Conservation (phyloP, 148 eudicot genomes). For the Agrostemma githago region DNA sequence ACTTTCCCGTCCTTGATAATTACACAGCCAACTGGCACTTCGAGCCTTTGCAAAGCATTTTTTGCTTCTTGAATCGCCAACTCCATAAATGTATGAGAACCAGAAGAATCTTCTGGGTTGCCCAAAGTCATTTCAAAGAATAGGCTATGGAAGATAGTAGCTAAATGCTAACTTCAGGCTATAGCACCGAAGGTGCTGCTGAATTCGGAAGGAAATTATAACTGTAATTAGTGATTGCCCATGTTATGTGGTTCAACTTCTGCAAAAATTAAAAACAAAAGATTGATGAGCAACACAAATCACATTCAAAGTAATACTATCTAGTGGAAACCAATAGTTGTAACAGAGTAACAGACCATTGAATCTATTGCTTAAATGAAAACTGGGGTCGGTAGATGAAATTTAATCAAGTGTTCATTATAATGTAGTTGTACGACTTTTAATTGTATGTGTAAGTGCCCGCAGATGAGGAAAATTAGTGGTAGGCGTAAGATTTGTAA, state of each 20-base stretch:
- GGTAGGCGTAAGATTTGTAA: no score
- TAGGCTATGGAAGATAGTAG: not conserved
- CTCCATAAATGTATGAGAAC: constrained; percentile 47
- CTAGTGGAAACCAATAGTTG: no score
- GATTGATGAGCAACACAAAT: not conserved
- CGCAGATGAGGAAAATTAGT: no score
- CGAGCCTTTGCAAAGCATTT: constrained; percentile 56
- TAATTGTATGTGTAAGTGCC: no score
- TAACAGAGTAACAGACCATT: not conserved
- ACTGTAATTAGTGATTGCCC: not conserved
- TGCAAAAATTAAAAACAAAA: not conserved
- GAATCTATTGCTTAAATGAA: no score
- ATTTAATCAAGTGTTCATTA: no score
- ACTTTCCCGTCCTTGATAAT: constrained; percentile 54
- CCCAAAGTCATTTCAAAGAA: constrained; percentile 27
- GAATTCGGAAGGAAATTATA: not conserved
- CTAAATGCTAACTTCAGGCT: not conserved
- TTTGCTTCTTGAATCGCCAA: constrained; percentile 73
- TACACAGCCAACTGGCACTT: constrained; percentile 86
- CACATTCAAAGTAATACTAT: no score
- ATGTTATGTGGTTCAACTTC: not conserved
- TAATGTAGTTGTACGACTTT: no score
- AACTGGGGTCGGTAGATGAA: no score
- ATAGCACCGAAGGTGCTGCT: not conserved
- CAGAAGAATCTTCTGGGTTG: constrained; percentile 11